Base-by-base conservation (phyloP, 208 protist species). In the Trypanosoma rangeli region DNA sequence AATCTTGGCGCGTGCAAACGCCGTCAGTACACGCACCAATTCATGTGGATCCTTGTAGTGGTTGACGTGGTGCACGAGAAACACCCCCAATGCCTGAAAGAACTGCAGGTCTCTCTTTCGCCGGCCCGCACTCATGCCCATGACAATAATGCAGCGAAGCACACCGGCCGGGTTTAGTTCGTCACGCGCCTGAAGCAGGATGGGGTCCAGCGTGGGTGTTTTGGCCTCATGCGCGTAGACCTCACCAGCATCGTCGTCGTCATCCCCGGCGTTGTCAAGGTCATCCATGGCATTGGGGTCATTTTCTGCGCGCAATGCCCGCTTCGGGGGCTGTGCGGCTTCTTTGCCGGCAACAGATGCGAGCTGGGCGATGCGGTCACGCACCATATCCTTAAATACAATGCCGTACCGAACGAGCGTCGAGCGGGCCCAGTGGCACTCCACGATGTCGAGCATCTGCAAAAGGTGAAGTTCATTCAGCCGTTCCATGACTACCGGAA, bases 1-100 rank as follows among this genome's bases (percentile, higher is more conserved):
- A 33, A 94, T 85, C 54, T 92, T 92, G 13, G 89, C 89, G 5
- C 86, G 72, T n/a, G 83, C 67, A 64, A 94, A 79, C n/a, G 89
- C 83, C 24, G 84, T 90, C 33, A 94, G 74, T 13, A 90, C 82
- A 18, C 77, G 77, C 26, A 89, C 79, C 5, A 94, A 63, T 9
- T 88, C 71, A 39, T 83, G 75, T 20, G 89, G 82, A 63, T 90
- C 78, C 20, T 78, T 76, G 71, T 89, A 90, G 31, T 78, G 59
- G 69, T 90, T 88, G 69, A 94, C 85, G 53, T 86, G 78, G 37
- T 78, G 76, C 39, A 76, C 64, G 26, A 94, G 56, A 53, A 83
- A 90, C 55, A 79, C 70, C 18, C 85, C 89, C 39, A 94, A 58
- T 18, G 85, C 76, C 49, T 82, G 77, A 69, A 94, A 94, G 64